Base-by-base conservation (phyloP, 768 basidiomycete genomes). In the Tulasnella sp. region DNA sequence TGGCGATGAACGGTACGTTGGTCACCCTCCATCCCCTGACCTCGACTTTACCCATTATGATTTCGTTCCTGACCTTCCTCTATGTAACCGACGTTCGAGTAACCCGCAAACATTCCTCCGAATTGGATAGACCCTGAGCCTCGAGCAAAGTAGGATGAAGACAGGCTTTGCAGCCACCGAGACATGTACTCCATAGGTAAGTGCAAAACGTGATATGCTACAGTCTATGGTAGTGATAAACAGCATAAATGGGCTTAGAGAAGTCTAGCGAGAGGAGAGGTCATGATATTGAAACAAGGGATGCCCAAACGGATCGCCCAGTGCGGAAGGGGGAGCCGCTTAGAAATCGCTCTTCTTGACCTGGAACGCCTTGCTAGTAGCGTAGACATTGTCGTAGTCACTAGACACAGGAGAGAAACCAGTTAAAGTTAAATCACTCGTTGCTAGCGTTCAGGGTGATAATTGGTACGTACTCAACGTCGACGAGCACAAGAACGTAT, bases 341-440 rank as follows among this genome's bases (percentile, higher is more conserved):
- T 67, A 67, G 61, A 67, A 67, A 29, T 67, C 61, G 29, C 29
- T 67, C 32, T 67, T 67, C 61, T 67, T 67, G 32, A 67, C 61
- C 29, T 67, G 61, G 61, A 67, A 67, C 7, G 61, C 61, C 29
- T 67, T 67, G 61, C 61, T 67, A 4, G n/a, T 67, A 5, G 61
- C 61, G 26, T 29, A 67, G 26, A 26, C 32, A 18, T 67, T 67
- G 26, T 67, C 13, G 5, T 32, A 32, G 61, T 67, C 32, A 13
- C 61, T 67, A 67, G 42, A 42, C 9, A 42, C 7, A 51, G n/a
- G 16, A 3, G 5, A 32, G 9, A 15, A 23, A 32, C 3, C 18
- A 16, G 32, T 15, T 26, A 35, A 35, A 16, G 32, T 15, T 26
- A 35, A 26, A 11, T 35, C n/a, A 57, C 7, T 7, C 44, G 3